phyloP scores from a whole-genome alignment of 495 filamentous ascomycete genomes.

The Trichoderma virens region DNA sequence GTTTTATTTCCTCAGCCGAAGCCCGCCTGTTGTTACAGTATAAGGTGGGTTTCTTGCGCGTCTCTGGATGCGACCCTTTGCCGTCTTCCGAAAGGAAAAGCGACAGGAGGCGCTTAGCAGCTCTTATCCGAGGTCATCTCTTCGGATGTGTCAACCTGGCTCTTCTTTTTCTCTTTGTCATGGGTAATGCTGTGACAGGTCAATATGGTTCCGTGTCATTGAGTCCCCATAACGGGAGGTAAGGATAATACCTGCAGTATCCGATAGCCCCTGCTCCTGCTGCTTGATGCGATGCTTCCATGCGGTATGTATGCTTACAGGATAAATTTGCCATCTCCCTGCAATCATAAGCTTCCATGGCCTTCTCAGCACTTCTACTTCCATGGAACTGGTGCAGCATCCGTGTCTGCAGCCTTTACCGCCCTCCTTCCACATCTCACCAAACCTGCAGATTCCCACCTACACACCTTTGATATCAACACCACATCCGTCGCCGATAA shows the following conservation, averaged over 20 bases:
- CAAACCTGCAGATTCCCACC: background rate
- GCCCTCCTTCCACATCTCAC: background rate
- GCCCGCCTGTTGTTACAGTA: background rate
- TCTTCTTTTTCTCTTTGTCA: no score
- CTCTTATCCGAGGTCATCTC: background rate
- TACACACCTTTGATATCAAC: background rate
- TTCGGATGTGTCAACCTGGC: no score
- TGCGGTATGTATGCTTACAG: background rate
- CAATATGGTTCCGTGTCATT: no score
- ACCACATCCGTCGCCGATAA: background rate
- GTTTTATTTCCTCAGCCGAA: background rate
- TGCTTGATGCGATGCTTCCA: no score
- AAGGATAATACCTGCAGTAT: no score
- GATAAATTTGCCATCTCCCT: no score
- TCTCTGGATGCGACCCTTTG: background rate
- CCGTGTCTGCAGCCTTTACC: background rate
- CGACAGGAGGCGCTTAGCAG: background rate
- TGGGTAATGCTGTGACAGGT: no score
- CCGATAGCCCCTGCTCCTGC: no score
- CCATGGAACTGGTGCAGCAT: background rate
- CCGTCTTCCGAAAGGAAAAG: background rate
- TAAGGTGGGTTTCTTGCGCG: background rate
- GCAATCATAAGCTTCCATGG: background rate
- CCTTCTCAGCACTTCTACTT: background rate
- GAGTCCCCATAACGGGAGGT: no score